Base-by-base conservation (phyloP, 768 basidiomycete genomes). In the Hypholoma sublateritium region DNA sequence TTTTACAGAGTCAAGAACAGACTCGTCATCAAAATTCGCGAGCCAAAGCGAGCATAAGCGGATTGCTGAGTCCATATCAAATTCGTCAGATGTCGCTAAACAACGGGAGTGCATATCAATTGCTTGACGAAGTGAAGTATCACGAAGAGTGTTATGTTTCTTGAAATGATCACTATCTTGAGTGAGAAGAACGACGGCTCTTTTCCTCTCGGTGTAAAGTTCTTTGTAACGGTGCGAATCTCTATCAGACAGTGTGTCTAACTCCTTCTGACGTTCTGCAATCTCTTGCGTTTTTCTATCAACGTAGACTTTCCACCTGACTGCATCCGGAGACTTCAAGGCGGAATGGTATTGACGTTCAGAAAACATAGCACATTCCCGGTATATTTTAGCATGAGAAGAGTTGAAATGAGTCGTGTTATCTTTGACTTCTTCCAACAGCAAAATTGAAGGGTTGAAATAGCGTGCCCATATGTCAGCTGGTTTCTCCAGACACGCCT, bases 31-130 rank as follows among this genome's bases (percentile, higher is more conserved):
- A 60, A 94, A 90, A 65, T 94, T 92, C 1, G 89, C 84, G 59
- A 98, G 86, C 97, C 96, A 98, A 2, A 98, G 79, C 1, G 95
- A 95, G 61, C 86, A 88, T 25, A 99, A 77, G 11, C 93, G 85
- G 52, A 94, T 89, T 3, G 88, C 77, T 0, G 84, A 86, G 52
- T 90, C 85, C 54, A 87, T 86, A 66, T 98, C 92, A 59, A 84
- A 88, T 0, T 72, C 72, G 62, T 93, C 87, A 0, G 91, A 89
- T 0, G 79, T 69, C 25, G 81, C 74, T 37, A 99, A 78, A 58
- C 88, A 88, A 16, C 77, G 81, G 2, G 93, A 88, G 71, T 93
- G 95, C 92, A 95, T 95, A 39, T 85, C 79, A 55, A 97, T 77
- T 0, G 95, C 90, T 53, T 85, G 81, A 25, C 78, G 74, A 8